These are phyloP conservation scores for Rhodotorula sp. DNA, from an alignment of 1,284 basidiomycete genomes.

Conservation along the genomic window DNA sequence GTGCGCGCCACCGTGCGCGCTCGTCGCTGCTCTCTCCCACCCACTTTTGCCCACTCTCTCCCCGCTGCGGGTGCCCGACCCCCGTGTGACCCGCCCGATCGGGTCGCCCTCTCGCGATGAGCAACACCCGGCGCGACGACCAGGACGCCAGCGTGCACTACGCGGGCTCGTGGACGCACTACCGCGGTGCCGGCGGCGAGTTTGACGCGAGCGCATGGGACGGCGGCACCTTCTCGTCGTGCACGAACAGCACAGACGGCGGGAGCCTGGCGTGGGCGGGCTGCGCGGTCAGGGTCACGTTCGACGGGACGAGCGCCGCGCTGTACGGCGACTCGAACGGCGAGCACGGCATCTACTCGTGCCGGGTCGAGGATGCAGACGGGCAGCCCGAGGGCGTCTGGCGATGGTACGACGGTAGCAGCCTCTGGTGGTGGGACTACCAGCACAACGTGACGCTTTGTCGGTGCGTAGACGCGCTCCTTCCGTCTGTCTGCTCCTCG, in stretches of 20 bases:
- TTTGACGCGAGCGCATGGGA: slow-evolving; percentile 1
- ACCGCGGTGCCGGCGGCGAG: background rate
- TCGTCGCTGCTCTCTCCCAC: background rate
- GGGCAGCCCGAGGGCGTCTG: slow-evolving; percentile 6
- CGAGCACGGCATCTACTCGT: slow-evolving; percentile 3
- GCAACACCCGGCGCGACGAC: slow-evolving; percentile 3
- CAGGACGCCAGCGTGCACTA: slow-evolving; percentile 1
- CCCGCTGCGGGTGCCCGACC: background rate
- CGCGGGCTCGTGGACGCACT: slow-evolving; percentile 8
- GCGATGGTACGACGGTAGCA: slow-evolving; percentile 11
- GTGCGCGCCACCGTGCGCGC: background rate
- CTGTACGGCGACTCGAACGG: slow-evolving; percentile 8
- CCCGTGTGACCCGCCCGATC: no score
- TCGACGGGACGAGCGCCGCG: slow-evolving; percentile 10
- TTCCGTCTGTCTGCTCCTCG: no score
- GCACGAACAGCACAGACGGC: background rate
- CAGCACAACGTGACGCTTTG: slow-evolving; percentile 1
- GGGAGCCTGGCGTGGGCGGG: no score
- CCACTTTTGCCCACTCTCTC: background rate
- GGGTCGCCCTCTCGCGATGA: background rate
- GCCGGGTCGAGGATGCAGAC: background rate
- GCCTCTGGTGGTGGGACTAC: slow-evolving; percentile 2
- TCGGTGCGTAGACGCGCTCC: background rate
- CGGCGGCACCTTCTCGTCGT: background rate
- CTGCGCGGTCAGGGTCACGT: slow-evolving; percentile 7